Conservation (phyloP, 108 stramenopile species). For the Epipyxis sp. region DNA sequence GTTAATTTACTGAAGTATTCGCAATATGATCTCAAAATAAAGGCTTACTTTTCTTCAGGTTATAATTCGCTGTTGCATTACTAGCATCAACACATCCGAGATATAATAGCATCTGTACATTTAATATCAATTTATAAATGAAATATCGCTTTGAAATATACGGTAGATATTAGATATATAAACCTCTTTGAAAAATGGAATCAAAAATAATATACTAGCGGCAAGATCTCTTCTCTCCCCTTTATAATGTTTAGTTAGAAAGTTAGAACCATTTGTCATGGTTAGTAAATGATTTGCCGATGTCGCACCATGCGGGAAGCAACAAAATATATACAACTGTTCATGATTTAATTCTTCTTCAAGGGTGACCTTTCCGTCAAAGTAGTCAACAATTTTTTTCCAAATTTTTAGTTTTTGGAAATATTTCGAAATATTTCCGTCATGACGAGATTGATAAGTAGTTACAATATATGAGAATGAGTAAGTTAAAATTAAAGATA, state of each 20-base stretch:
- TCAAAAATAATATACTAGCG: conserved; percentile 1
- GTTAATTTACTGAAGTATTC: background rate
- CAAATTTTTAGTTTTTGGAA: background rate
- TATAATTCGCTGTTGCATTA: conserved; percentile 9
- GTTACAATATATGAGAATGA: background rate
- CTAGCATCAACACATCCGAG: conserved; percentile 27
- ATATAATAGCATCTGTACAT: conserved; percentile 12
- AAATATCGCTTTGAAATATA: background rate
- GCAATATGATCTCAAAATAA: background rate
- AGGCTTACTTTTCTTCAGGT: conserved; percentile 27
- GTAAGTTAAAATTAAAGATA: background rate
- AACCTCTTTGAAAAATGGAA: conserved; percentile 30
- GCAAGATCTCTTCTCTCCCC: conserved; percentile 13
- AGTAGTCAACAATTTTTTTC: background rate
- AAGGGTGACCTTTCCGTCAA: background rate
- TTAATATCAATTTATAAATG: background rate
- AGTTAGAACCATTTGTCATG: conserved; percentile 16
- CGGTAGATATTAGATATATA: background rate
- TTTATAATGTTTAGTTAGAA: conserved; percentile 10
- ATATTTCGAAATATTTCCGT: background rate
- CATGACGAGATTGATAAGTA: background rate
- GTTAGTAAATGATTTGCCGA: conserved; percentile 28
- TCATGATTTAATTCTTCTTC: background rate
- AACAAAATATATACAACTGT: conserved; percentile 6
- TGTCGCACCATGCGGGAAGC: conserved; percentile 25